Conservation (phyloP, 2,329 filamentous ascomycete species). For the Drechslerella coelobrocha region DNA sequence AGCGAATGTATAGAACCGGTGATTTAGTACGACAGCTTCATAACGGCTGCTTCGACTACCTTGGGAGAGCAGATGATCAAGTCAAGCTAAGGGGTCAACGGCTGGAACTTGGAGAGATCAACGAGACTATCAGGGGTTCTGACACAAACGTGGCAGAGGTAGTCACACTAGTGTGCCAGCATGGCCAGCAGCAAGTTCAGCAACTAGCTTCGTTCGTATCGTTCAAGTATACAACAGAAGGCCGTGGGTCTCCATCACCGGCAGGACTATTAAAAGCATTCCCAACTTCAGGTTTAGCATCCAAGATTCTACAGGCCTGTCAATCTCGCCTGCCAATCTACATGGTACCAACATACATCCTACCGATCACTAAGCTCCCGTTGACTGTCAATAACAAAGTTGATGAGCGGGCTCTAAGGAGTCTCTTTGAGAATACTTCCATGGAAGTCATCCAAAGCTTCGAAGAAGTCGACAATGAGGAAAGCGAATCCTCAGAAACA, state of each 20-base stretch:
- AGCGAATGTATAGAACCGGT: constrained; percentile 78
- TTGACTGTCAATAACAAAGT: constrained; percentile 90
- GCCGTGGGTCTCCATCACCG: constrained; percentile 13
- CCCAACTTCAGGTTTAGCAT: constrained; percentile 10
- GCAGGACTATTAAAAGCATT: constrained; percentile 31
- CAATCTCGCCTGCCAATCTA: constrained; percentile 75
- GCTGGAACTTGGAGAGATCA: constrained; percentile 89
- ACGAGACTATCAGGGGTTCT: constrained; percentile 75
- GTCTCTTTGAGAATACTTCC: constrained; percentile 69
- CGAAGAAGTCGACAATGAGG: constrained; percentile 50
- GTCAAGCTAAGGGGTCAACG: constrained; percentile 89
- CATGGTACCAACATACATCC: constrained; percentile 87
- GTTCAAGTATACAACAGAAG: constrained; percentile 52
- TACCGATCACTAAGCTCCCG: constrained; percentile 74
- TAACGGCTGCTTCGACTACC: constrained; percentile 83
- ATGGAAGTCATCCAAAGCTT: constrained; percentile 69
- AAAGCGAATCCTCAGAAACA: constrained; percentile 26
- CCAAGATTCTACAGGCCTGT: constrained; percentile 66
- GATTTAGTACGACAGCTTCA: constrained; percentile 83
- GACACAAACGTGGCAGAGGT: constrained; percentile 70
- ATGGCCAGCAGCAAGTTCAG: constrained; percentile 76
- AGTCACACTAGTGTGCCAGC: constrained; percentile 76
- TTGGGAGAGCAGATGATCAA: constrained; percentile 87
- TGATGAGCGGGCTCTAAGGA: constrained; percentile 73
- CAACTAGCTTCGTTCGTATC: constrained; percentile 80